A percentile compares a stretch with the other conserved stretches of the same genome.
phyloP scores from a whole-genome alignment of 2,329 filamentous ascomycete genomes.

The Fusarium euwallaceae region DNA sequence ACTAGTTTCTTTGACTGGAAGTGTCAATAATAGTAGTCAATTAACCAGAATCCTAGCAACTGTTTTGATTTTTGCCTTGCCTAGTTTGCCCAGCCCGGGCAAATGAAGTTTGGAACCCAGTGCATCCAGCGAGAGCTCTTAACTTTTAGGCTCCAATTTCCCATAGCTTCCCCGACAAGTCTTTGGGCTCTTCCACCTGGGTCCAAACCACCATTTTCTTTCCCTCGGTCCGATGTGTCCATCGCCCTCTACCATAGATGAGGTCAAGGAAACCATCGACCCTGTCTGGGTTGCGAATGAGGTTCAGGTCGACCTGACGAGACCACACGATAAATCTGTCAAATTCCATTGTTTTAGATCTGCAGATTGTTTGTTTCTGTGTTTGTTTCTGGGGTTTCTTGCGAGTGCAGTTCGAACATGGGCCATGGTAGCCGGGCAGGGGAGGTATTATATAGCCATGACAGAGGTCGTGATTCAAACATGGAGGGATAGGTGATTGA shows the following conservation, averaged over 20 bases:
- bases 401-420: not conserved
- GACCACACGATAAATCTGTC: not conserved
- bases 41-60: not conserved
- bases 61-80: not conserved
- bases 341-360: not conserved
- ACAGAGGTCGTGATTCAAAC: too few species aligned
- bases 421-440: not conserved
- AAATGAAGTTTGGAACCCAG: not conserved
- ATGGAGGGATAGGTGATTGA: too few species aligned
- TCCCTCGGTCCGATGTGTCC: not conserved
- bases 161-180: not conserved
- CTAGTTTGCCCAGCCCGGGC: not conserved
- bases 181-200: not conserved
- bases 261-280: not conserved
- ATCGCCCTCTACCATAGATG: not conserved
- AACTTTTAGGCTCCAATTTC: not conserved
- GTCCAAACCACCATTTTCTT: not conserved
- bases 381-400: not conserved
- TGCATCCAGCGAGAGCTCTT: not conserved
- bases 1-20: not conserved
- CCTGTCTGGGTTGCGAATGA: not conserved
- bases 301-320: not conserved
- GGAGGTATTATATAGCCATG: not conserved
- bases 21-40: not conserved
- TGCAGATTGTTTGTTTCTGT: not conserved